Conservation (phyloP, 106 monocot species). For the Allium cepa region DNA sequence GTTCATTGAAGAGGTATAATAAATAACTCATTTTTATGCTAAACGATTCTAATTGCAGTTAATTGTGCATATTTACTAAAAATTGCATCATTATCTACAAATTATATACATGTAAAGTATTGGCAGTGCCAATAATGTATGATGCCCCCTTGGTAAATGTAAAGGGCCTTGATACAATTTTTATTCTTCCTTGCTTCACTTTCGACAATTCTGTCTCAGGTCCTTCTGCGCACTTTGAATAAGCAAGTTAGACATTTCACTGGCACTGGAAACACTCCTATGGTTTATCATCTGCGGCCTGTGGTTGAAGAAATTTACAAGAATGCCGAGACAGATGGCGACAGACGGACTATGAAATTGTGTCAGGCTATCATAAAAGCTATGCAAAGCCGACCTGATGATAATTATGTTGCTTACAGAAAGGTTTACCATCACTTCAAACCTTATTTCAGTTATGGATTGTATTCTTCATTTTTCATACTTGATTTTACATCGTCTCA, state of each 20-base stretch:
- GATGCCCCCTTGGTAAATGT: too few species aligned
- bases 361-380: constrained; percentile 69
- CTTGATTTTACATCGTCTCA: constrained; percentile 18
- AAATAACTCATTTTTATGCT: too few species aligned
- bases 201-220: constrained; percentile 23
- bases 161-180: too few species aligned
- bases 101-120: too few species aligned
- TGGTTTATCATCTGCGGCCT: constrained; percentile 70
- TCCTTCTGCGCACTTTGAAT: constrained; percentile 70
- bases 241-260: constrained; percentile 82
- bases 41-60: too few species aligned
- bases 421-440: constrained; percentile 38
- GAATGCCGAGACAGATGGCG: constrained; percentile 60
- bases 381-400: constrained; percentile 70
- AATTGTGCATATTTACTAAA: too few species aligned
- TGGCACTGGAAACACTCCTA: constrained; percentile 86
- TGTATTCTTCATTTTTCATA: background rate
- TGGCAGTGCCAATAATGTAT: too few species aligned
- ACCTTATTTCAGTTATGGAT: background rate
- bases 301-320: constrained; percentile 78
- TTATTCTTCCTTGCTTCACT: background rate
- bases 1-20: constrained; percentile 89
- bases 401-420: constrained; percentile 97
- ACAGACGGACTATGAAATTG: constrained; percentile 38
- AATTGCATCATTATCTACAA: too few species aligned